Percentiles rank a stretch among this genome's conserved stretches.
Conservation (phyloP, 805 yeast genomes). For the baker's yeast (Saccharomyces cerevisiae) region DNA sequence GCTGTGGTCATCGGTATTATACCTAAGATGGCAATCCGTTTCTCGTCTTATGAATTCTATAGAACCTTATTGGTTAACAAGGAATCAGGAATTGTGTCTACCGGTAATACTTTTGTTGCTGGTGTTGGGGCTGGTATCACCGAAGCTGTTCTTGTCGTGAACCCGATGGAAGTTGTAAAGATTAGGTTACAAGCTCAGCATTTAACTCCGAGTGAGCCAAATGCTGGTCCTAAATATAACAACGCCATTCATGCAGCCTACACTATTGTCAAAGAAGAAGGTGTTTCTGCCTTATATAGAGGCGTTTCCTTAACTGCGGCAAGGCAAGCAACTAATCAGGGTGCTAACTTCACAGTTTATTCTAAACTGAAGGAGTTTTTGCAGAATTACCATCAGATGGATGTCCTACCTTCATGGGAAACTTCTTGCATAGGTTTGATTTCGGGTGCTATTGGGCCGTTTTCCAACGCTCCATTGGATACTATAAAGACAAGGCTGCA, state of each 20-base stretch:
- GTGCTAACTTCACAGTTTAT: constrained; percentile 94
- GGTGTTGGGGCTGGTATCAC: constrained; percentile 98
- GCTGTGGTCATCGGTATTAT: constrained; percentile 96
- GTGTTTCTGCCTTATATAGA: constrained; percentile 77
- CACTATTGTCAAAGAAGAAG: constrained; percentile 83
- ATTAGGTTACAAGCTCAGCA: constrained; percentile 94
- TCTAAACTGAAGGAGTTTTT: constrained; percentile 70
- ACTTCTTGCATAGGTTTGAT: constrained; percentile 84
- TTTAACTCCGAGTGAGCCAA: constrained; percentile 31
- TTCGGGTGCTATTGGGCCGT: constrained; percentile 96
- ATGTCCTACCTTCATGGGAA: constrained; percentile 81
- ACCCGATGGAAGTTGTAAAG: constrained; percentile 96
- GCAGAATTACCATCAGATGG: constrained; percentile 49
- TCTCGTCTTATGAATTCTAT: constrained; percentile 87
- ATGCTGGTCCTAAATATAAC: constrained; percentile 64
- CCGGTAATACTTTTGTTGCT: constrained; percentile 73
- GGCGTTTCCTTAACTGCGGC: constrained; percentile 96
- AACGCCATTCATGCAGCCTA: constrained; percentile 88
- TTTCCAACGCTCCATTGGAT: constrained; percentile 94
- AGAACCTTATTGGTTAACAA: constrained; percentile 56
- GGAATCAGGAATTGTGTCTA: constrained; percentile 56
- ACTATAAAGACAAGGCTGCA: constrained; percentile 96
- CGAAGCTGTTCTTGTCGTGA: constrained; percentile 89
- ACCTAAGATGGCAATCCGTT: constrained; percentile 96
- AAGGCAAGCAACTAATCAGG: constrained; percentile 96